Evolutionary conservation across 257 asterid genomes (phyloP), one percentile per base, ranked within the genome.

Genomic region (Paraleonurus japonicus): DNA sequence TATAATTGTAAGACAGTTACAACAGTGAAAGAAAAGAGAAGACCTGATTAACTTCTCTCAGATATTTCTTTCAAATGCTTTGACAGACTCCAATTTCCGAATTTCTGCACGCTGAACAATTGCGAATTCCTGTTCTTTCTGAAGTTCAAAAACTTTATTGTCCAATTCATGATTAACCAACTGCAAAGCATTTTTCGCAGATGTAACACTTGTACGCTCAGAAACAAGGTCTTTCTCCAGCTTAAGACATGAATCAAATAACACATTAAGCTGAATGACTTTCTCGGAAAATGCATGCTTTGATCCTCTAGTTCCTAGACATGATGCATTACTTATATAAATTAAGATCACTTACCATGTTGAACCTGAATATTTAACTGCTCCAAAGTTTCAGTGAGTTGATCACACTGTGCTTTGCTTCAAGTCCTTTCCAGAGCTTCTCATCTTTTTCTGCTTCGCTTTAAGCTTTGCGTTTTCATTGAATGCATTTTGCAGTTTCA

Each of bases 61-160:
- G 99, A 95, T 79, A 95, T 88, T 82, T 95, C 99, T 81, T 95
- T 95, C 85, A 95, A 79, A 81, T 92, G 94, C 79, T 86, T 92
- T n/a, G 97, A 95, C 71, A 78, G 87, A 81, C 72, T 89, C 91
- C 82, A 89, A 79, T 73, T 86, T 89, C 74, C 76, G 81, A 48
- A 87, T 87, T 76, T 92, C 98, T 37, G 90, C 96, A 72, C 92
- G 97, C 83, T 92, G 97, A 77, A 88, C 97, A 95, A 88, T 86
- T 26, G 88, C 68, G 74, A 77, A 85, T 81, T 92, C 96, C 75
- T 87, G 98, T 74, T 85, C 97, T 82, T 92, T 92, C 89, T 85
- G 96, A 81, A 88, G 94, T 70, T 85, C 94, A 76, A 72, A 74
- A 80, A 92, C 80, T 79, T 83, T 92, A 68, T 69, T 71, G 67